Evolutionary conservation across 306 rosid genomes (phyloP), one percentile per base, ranked within the genome.

Genomic region (Hippophae rhamnoides): DNA sequence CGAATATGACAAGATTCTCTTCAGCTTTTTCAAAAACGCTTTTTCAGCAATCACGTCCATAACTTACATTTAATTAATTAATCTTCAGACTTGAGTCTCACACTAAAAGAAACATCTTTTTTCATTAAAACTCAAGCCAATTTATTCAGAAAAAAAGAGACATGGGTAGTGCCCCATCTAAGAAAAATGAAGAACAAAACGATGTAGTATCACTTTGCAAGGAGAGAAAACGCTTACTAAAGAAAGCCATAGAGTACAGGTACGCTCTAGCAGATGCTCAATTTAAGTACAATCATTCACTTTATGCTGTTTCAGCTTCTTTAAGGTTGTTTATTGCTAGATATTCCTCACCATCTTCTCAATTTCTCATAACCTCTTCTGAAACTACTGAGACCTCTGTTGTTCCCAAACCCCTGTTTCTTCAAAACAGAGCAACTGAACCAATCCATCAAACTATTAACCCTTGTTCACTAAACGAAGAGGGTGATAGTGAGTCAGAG

Each of bases 181-280:
- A 12, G 72, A 65, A 56, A 45, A 11, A 10, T 13, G 68, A 47
- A 5, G 76, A 47, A 8, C 67, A 43, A 47, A 58, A 65, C 25
- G 67, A 66, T 56, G 72, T 66, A 10, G 68, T 72, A 12, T 54
- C 31, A 38, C 54, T 72, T 13, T 72, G 72, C 40, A 60, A 56
- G 10, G 68, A 60, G 50, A 65, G 64, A 51, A 72, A 72, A 10
- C 41, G 55, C 3, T 54, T 54, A 48, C 52, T 66, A 54, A 66
- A 56, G 40, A 38, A 55, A 60, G 76, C 72, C 26, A 54, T 66
- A 45, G 72, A 66, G 72, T 10, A 63, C 8, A 66, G 76, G 72
- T 61, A 57, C 54, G 76, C 47, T 12, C 56, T 72, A 60, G 72
- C 76, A 14, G 76, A 66, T 25, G 63, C 76, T 54, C 76, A 72